A percentile compares a stretch with the other conserved stretches of the same genome.
Conservation (phyloP, 2,329 filamentous ascomycete genomes). For the Ramularia collo-cygni region DNA sequence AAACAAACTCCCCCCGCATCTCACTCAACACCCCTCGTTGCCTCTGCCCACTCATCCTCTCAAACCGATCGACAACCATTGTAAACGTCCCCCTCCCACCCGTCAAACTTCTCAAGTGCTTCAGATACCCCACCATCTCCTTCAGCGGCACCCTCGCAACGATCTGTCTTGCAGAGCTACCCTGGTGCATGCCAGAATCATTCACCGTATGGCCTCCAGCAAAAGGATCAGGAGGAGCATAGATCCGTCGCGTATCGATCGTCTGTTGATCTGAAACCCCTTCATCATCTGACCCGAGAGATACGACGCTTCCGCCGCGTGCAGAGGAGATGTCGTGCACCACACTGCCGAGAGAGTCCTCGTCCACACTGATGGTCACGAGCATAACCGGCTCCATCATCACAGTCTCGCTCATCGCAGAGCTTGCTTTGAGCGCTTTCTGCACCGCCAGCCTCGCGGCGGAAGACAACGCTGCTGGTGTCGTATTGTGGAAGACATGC, state of each 20-base stretch:
- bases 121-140: constrained; percentile 94
- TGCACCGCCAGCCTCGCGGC: constrained; percentile 63
- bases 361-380: constrained; percentile 77
- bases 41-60: constrained; percentile 56
- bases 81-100: constrained; percentile 74
- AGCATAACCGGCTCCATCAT: constrained; percentile 94
- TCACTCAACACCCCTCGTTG: constrained; percentile 48
- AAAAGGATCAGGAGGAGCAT: constrained; percentile 84
- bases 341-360: constrained; percentile 70
- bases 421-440: constrained; percentile 58
- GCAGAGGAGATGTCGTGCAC: constrained; percentile 73
- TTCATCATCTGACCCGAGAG: constrained; percentile 47
- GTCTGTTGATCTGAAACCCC: constrained; percentile 21
- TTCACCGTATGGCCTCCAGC: constrained; percentile 17
- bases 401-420: constrained; percentile 46
- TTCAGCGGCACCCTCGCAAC: constrained; percentile 84
- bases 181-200: constrained; percentile 12
- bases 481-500: constrained; percentile 62
- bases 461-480: constrained; percentile 60
- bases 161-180: constrained; percentile 49
- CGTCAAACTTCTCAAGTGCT: constrained; percentile 80
- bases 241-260: constrained; percentile 70
- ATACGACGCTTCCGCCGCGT: constrained; percentile 66
- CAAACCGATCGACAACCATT: constrained; percentile 66
- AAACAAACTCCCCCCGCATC: constrained; percentile 27